phyloP scores from a whole-genome alignment of 2,329 filamentous ascomycete species.

The Pseudocercospora macadamiae region DNA sequence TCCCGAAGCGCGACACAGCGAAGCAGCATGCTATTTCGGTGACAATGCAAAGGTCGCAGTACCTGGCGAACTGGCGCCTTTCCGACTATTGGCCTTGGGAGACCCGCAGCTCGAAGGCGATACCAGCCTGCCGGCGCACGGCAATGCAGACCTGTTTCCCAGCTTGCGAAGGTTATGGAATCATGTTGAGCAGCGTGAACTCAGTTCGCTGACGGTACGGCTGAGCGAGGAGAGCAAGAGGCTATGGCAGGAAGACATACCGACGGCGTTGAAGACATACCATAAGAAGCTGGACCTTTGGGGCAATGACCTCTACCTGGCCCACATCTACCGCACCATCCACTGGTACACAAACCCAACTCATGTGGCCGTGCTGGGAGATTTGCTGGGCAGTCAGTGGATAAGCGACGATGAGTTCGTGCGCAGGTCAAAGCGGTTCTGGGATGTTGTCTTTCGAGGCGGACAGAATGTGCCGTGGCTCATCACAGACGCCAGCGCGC shows the following conservation, averaged over 20 bases:
- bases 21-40: conserved; percentile 22
- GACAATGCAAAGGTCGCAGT: conserved; percentile 21
- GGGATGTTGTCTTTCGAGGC: conserved; percentile 32
- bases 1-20: conserved; percentile 49
- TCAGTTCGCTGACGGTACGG: conserved; percentile 10
- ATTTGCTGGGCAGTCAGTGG: conserved; percentile 95
- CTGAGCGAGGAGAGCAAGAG: conserved; percentile 25
- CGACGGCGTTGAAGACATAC: conserved; percentile 64
- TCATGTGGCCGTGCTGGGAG: conserved; percentile 85
- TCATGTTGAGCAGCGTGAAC: conserved; percentile 14
- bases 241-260: conserved; percentile 61
- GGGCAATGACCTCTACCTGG: conserved; percentile 93
- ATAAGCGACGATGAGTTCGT: conserved; percentile 83
- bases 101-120: conserved; percentile 95
- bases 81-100: conserved; percentile 82
- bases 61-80: conserved; percentile 61
- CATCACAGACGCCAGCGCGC: conserved; percentile 36
- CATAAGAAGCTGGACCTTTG: conserved; percentile 85
- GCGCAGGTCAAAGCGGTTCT: conserved; percentile 56
- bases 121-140: conserved; percentile 68
- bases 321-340: conserved; percentile 84
- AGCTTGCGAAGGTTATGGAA: conserved; percentile 37
- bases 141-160: conserved; percentile 47
- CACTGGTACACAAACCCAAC: conserved; percentile 84
- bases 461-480: conserved; percentile 34